These are phyloP conservation scores for Globisporangium takayamanum DNA, from an alignment of 352 stramenopile species.

Conservation along the genomic window DNA sequence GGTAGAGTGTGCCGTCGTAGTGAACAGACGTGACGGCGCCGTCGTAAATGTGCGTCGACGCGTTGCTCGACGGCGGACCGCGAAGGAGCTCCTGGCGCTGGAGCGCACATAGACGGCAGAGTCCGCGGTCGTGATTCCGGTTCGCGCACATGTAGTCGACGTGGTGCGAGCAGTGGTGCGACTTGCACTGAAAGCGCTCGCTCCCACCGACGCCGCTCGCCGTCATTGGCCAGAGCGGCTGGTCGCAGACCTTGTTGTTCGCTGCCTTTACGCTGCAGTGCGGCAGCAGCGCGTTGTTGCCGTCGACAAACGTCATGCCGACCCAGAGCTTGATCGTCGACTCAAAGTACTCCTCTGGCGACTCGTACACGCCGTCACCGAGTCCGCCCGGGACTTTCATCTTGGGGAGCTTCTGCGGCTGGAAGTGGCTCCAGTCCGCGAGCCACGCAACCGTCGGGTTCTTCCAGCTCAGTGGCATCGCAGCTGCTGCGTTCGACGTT, in stretches of 20 bases:
- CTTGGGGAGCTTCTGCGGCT: constrained; percentile 53
- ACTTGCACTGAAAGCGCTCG: constrained; percentile 31
- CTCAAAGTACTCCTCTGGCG: constrained; percentile 68
- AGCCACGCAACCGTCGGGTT: constrained; percentile 70
- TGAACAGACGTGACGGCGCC: constrained; percentile 37
- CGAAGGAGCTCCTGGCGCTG: constrained; percentile 45
- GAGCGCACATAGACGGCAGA: constrained; percentile 52
- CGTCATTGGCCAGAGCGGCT: constrained; percentile 56
- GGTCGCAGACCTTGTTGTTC: constrained; percentile 56
- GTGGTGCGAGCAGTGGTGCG: constrained; percentile 34
- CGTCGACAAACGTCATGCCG: constrained; percentile 86
- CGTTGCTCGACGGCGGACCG: constrained; percentile 41
- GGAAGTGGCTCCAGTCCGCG: constrained; percentile 59
- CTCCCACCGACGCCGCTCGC: constrained; percentile 12
- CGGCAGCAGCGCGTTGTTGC: constrained; percentile 72
- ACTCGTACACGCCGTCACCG: constrained; percentile 62
- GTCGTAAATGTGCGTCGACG: constrained; percentile 84
- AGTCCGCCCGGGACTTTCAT: constrained; percentile 53
- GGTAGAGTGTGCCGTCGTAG: constrained; percentile 55
- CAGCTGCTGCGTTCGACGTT: background rate
- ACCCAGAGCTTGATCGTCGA: constrained; percentile 74
- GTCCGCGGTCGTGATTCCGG: constrained; percentile 39
- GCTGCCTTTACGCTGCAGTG: constrained; percentile 47
- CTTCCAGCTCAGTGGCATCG: constrained; percentile 35
- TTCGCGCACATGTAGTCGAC: constrained; percentile 64